phyloP scores from a whole-genome alignment of 495 filamentous ascomycete genomes.

The Penicillium paxilli region DNA sequence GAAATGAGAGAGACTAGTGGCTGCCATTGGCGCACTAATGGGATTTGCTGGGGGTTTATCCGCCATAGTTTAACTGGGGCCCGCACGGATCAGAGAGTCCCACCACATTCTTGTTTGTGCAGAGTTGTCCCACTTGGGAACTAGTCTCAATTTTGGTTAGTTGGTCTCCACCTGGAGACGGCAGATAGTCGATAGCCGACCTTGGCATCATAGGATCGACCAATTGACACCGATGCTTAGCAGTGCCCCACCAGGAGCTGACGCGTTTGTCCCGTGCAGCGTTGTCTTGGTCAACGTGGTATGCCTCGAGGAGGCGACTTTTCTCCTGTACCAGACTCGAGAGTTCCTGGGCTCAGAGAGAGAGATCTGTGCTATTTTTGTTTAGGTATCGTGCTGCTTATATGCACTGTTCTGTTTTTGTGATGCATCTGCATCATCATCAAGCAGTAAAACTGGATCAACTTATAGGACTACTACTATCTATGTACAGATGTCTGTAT shows the following conservation, averaged over 20 bases:
- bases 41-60: conserved; percentile 6
- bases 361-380: background rate
- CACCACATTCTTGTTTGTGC: conserved; percentile 25
- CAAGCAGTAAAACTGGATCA: too few species aligned
- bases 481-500: background rate
- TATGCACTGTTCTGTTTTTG: background rate
- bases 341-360: background rate
- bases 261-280: conserved; percentile 40
- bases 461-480: background rate
- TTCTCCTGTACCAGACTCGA: background rate
- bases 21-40: conserved; percentile 2
- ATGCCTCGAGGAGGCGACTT: conserved; percentile 7
- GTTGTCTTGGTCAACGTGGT: conserved; percentile 18
- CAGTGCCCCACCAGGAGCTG: conserved; percentile 30
- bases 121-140: conserved; percentile 6
- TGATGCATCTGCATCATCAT: background rate
- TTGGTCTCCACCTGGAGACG: conserved; percentile 27
- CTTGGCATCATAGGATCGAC: conserved; percentile 39
- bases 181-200: conserved; percentile 52
- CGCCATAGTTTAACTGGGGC: background rate
- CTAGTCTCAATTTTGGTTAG: conserved; percentile 10
- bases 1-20: background rate
- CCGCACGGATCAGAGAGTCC: conserved; percentile 4
- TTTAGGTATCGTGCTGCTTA: background rate
- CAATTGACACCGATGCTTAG: conserved; percentile 24